Percentiles rank a stretch among this genome's conserved stretches.
Conservation (phyloP, 2,329 filamentous ascomycete genomes). For the Aaosphaeria pasadenensis region DNA sequence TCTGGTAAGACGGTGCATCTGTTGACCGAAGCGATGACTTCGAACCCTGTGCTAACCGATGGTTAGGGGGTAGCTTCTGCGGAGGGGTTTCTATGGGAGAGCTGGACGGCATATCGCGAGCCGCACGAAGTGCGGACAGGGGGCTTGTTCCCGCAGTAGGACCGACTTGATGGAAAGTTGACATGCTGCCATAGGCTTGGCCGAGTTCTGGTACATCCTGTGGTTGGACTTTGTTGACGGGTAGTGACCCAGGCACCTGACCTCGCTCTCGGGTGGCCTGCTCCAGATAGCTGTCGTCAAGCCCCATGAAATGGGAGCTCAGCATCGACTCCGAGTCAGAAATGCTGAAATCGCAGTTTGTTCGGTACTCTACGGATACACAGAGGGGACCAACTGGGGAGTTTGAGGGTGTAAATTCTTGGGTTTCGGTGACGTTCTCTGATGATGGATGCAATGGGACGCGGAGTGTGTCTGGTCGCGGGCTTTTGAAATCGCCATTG, state of each 20-base stretch:
- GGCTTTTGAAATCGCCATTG: slow-evolving; percentile 54
- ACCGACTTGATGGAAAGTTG: slow-evolving; percentile 80
- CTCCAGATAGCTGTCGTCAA: slow-evolving; percentile 82
- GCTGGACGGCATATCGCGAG: slow-evolving; percentile 53
- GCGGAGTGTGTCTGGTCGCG: slow-evolving; percentile 65
- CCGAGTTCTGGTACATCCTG: slow-evolving; percentile 58
- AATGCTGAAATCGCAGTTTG: slow-evolving; percentile 84
- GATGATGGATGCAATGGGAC: slow-evolving; percentile 62
- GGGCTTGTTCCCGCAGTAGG: slow-evolving; percentile 77
- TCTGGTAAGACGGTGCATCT: slow-evolving; percentile 53
- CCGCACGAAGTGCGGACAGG: slow-evolving; percentile 75
- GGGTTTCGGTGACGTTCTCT: slow-evolving; percentile 63
- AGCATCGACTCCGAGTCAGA: slow-evolving; percentile 88
- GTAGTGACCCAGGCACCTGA: slow-evolving; percentile 71
- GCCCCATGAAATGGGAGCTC: slow-evolving; percentile 89
- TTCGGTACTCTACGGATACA: slow-evolving; percentile 79
- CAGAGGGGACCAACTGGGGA: slow-evolving; percentile 82
- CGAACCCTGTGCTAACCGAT: slow-evolving; percentile 44
- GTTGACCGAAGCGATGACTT: slow-evolving; percentile 50
- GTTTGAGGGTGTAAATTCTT: slow-evolving; percentile 79
- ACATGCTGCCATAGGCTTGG: slow-evolving; percentile 84
- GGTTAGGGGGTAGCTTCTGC: slow-evolving; percentile 48
- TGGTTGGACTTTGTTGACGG: slow-evolving; percentile 54
- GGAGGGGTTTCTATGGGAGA: slow-evolving; percentile 52
- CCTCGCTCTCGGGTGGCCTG: slow-evolving; percentile 58